Evolutionary conservation across 2,329 filamentous ascomycete genomes (phyloP).

Genomic region (Venturia effusa): DNA sequence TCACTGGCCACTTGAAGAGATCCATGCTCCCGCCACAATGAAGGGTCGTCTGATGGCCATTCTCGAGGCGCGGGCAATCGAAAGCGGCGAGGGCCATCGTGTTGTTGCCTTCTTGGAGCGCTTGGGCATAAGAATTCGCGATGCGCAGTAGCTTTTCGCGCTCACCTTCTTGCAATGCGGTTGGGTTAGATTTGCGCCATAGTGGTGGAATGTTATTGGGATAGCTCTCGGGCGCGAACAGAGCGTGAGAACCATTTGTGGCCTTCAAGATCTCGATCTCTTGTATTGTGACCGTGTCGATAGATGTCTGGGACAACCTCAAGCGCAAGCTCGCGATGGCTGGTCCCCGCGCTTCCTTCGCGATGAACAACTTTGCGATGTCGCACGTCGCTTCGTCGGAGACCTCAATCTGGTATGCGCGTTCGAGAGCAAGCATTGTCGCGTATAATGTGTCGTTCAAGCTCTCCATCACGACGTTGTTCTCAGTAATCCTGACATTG

Average conservation of each 20-base stretch:
- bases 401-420: background rate
- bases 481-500: conserved; percentile 5
- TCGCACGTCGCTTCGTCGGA: background rate
- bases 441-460: background rate
- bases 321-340: background rate
- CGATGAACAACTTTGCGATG: background rate
- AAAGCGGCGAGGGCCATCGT: background rate
- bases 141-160: background rate
- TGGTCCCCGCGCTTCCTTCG: background rate
- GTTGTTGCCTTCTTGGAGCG: background rate
- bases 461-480: background rate
- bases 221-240: background rate
- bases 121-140: background rate
- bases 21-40: conserved; percentile 2
- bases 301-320: background rate
- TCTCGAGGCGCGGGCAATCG: conserved; percentile 7
- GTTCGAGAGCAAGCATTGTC: background rate
- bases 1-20: conserved; percentile 5
- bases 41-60: conserved; percentile 2
- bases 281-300: background rate
- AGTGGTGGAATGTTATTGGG: background rate
- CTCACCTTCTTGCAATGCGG: background rate
- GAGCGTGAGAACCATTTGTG: background rate
- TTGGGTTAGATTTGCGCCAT: background rate
- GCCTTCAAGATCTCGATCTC: background rate